phyloP scores from a whole-genome alignment of 176 grass and related monocot genomes.

The Guadua angustifolia region DNA sequence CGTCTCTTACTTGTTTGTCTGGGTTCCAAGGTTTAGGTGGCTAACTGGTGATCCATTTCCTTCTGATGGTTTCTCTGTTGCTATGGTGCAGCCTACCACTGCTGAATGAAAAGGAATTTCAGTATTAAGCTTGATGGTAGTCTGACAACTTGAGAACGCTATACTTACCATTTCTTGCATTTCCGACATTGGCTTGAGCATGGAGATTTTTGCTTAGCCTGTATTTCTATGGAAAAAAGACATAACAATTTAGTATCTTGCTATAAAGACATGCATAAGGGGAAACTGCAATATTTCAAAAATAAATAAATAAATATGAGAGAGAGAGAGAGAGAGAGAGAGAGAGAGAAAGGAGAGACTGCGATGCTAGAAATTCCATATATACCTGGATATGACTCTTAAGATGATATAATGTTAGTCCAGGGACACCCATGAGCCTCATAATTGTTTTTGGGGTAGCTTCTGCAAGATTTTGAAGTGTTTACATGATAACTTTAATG shows the following conservation, averaged over 20 bases:
- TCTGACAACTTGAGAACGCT: not conserved
- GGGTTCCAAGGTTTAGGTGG: constrained; percentile 56
- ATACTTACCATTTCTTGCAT: constrained; percentile 69
- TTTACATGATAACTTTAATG: constrained; percentile 30
- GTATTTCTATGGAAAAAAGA: constrained; percentile 75
- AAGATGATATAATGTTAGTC: constrained; percentile 96
- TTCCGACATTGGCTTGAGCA: constrained; percentile 59
- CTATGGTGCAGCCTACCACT: constrained; percentile 56
- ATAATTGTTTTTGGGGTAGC: constrained; percentile 96
- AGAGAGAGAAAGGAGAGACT: not conserved
- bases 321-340: too few species aligned
- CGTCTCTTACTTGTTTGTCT: constrained; percentile 83
- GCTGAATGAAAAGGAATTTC: constrained; percentile 37
- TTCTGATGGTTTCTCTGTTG: constrained; percentile 69
- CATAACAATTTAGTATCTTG: constrained; percentile 53
- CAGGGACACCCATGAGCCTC: constrained; percentile 90
- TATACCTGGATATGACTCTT: constrained; percentile 98
- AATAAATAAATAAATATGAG: too few species aligned
- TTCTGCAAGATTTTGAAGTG: constrained; percentile 56
- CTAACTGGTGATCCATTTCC: constrained; percentile 56
- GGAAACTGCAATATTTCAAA: constrained; percentile 11
- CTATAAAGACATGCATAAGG: constrained; percentile 2
- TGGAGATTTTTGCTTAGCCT: constrained; percentile 94
- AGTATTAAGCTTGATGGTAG: constrained; percentile 38
- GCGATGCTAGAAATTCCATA: constrained; percentile 34